These are phyloP conservation scores for Takashimella koratensis DNA, from an alignment of 1,284 basidiomycete genomes.

Conservation along the genomic window DNA sequence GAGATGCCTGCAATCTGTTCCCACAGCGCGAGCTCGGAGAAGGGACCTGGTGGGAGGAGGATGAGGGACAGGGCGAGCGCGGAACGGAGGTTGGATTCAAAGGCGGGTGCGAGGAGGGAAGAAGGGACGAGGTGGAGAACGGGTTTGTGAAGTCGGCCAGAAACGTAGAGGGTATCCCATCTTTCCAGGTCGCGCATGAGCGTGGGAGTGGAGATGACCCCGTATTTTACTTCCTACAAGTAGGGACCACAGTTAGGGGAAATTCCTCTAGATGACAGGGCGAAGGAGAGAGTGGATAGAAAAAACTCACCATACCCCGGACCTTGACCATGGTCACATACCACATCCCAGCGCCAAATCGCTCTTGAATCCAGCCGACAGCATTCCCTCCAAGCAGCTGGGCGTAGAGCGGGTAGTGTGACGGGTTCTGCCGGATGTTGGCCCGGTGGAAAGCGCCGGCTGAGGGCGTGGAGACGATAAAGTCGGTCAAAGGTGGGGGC, in stretches of 20 bases:
- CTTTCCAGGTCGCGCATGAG: constrained; percentile 84
- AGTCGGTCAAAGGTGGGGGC: constrained; percentile 78
- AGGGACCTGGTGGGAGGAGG: constrained; percentile 56
- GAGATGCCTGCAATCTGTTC: constrained; percentile 79
- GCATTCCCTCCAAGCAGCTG: constrained; percentile 69
- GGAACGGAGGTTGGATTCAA: constrained; percentile 87
- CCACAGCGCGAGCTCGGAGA: constrained; percentile 78
- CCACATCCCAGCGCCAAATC: constrained; percentile 83
- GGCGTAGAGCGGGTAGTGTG: constrained; percentile 84
- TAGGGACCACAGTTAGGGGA: too few species aligned
- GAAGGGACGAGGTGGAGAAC: constrained; percentile 82
- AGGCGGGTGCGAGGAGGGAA: constrained; percentile 80
- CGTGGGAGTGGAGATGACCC: constrained; percentile 87
- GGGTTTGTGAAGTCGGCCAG: constrained; percentile 96
- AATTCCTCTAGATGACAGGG: too few species aligned
- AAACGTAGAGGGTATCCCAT: constrained; percentile 91
- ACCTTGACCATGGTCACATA: constrained; percentile 87
- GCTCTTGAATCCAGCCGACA: constrained; percentile 69
- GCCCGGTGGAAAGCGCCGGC: constrained; percentile 89
- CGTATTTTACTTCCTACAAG: constrained; percentile 86
- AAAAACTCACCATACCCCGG: constrained; percentile 67
- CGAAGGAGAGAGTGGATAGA: too few species aligned
- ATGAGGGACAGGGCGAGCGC: constrained; percentile 77
- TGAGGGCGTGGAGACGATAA: constrained; percentile 90
- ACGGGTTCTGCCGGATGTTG: constrained; percentile 84